Percentiles rank a stretch among this genome's conserved stretches.
Conservation (phyloP, 371 early-diverging fungal species). For the Dichotomocladium elegans region DNA sequence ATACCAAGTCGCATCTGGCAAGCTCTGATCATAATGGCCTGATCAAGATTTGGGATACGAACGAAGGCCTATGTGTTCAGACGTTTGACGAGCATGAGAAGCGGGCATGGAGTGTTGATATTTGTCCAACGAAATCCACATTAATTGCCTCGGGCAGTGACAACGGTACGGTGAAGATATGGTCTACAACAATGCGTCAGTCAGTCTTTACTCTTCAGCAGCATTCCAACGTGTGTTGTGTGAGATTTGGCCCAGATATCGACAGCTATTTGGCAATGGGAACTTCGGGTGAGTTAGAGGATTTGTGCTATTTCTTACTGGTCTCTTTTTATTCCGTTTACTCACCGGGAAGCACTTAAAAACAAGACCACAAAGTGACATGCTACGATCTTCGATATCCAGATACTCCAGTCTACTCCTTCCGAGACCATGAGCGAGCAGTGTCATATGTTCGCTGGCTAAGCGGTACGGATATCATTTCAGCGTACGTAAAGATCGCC, state of each 20-base stretch:
- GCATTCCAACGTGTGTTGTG: constrained; percentile 88
- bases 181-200: constrained; percentile 68
- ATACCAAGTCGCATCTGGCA: constrained; percentile 74
- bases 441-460: constrained; percentile 91
- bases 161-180: constrained; percentile 86
- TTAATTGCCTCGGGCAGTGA: constrained; percentile 86
- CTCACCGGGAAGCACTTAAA: too few species aligned
- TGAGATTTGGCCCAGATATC: constrained; percentile 79
- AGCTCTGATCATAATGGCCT: constrained; percentile 90
- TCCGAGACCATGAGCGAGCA: constrained; percentile 85
- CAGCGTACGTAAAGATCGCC: constrained; percentile 51
- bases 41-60: constrained; percentile 82
- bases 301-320: too few species aligned
- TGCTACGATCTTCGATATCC: constrained; percentile 84
- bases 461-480: constrained; percentile 66
- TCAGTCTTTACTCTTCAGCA: constrained; percentile 77
- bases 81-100: constrained; percentile 84
- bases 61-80: constrained; percentile 54
- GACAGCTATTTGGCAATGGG: constrained; percentile 80
- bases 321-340: too few species aligned
- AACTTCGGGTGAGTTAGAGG: constrained; percentile 69
- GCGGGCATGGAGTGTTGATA: constrained; percentile 91
- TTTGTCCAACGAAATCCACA: constrained; percentile 69
- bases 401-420: constrained; percentile 58
- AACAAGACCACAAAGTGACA: constrained; percentile 80